These are phyloP conservation scores for Xanthoparmelia taractica DNA, from an alignment of 495 filamentous ascomycete genomes.

Conservation along the genomic window DNA sequence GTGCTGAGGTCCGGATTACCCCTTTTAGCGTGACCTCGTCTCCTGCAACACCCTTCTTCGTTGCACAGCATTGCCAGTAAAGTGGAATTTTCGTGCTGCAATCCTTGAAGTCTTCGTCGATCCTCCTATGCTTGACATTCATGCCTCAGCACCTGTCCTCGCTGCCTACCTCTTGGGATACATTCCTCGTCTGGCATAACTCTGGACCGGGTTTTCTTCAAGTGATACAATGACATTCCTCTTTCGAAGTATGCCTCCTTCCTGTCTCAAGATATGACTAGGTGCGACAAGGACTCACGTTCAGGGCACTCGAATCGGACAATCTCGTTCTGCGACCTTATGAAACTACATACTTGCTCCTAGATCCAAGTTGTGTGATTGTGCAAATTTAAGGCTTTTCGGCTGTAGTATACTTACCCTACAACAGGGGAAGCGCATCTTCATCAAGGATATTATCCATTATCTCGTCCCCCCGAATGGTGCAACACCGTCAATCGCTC, in stretches of 20 bases:
- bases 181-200: neutral
- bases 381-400: neutral
- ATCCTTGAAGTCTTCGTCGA: neutral
- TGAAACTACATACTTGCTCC: neutral
- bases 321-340: neutral
- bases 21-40: conserved; percentile 22
- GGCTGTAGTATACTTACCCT: conserved; percentile 33
- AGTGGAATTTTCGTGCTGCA: conserved; percentile 13
- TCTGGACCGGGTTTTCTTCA: neutral
- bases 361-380: neutral
- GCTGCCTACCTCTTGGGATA: conserved; percentile 1
- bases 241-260: neutral
- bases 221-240: neutral
- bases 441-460: conserved; percentile 96
- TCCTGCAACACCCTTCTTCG: conserved; percentile 18
- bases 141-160: neutral
- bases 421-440: conserved; percentile 63
- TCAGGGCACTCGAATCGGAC: neutral
- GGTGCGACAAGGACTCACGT: neutral
- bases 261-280: neutral
- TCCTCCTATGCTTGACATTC: neutral
- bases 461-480: conserved; percentile 72
- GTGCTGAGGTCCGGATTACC: conserved; percentile 53
- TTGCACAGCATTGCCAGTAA: conserved; percentile 12
- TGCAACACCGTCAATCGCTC: conserved; percentile 61